These are phyloP conservation scores for Brasilioporus rufonigricans DNA, from an alignment of 768 basidiomycete genomes.

Conservation along the genomic window DNA sequence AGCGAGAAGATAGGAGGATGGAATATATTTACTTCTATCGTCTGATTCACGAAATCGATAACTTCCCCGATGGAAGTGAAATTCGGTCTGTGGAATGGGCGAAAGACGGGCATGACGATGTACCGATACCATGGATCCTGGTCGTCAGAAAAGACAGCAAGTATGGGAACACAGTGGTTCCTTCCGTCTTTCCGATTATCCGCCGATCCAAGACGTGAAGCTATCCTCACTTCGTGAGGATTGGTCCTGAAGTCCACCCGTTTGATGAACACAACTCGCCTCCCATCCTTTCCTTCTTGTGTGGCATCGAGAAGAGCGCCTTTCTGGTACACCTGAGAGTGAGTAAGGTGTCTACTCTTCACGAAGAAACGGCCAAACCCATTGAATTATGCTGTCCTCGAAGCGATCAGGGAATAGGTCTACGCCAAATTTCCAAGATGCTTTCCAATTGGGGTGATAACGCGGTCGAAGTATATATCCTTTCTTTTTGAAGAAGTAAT, in stretches of 20 bases:
- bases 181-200: background rate
- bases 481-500: conserved; percentile 13
- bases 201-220: conserved; percentile 1
- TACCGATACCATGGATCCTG: conserved; percentile 14
- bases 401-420: background rate
- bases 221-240: conserved; percentile 1
- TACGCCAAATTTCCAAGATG: conserved; percentile 25
- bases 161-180: conserved; percentile 27
- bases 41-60: conserved; percentile 28
- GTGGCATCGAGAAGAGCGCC: conserved; percentile 11
- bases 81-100: conserved; percentile 20
- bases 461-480: conserved; percentile 28
- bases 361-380: background rate
- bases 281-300: background rate
- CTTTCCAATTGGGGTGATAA: conserved; percentile 25
- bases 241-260: background rate
- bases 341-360: background rate
- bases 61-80: conserved; percentile 28
- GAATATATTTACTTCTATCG: conserved; percentile 19
- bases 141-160: conserved; percentile 14
- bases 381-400: conserved; percentile 11
- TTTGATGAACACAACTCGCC: conserved; percentile 18
- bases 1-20: background rate
- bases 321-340: background rate
- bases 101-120: conserved; percentile 30